phyloP scores from a whole-genome alignment of 257 asterid species.

The Primulina eburnea region DNA sequence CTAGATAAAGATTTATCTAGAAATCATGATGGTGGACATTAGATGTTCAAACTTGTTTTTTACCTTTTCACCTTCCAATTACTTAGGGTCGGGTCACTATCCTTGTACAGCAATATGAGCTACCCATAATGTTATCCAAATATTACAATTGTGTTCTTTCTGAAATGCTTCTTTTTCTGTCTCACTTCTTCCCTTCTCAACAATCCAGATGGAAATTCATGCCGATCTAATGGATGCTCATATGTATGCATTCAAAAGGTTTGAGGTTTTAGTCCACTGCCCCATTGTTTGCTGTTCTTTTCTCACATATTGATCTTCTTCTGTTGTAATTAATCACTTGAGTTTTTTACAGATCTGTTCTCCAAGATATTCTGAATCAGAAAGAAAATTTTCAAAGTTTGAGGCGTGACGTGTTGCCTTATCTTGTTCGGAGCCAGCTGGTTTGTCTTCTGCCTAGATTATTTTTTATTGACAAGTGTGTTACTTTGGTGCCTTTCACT shows the following conservation, averaged over 20 bases:
- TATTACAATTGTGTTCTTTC: slow-evolving; percentile 12
- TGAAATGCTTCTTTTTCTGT: slow-evolving; percentile 5
- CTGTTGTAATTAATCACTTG: slow-evolving; percentile 14
- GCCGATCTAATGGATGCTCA: slow-evolving; percentile 98
- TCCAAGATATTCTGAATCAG: slow-evolving; percentile 79
- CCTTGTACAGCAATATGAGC: slow-evolving; percentile 11
- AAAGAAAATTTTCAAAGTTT: slow-evolving; percentile 76
- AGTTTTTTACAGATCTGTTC: slow-evolving; percentile 52
- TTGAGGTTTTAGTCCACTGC: slow-evolving; percentile 34
- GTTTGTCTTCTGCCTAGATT: slow-evolving; percentile 46
- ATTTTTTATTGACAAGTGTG: neutral
- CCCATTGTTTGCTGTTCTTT: slow-evolving; percentile 23
- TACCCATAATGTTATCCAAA: neutral
- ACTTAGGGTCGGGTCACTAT: slow-evolving; percentile 14
- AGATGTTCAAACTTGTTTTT: neutral
- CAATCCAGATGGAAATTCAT: slow-evolving; percentile 82
- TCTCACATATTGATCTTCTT: slow-evolving; percentile 19
- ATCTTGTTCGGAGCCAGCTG: slow-evolving; percentile 90
- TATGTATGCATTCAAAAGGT: slow-evolving; percentile 99
- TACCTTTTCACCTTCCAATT: slow-evolving; percentile 2
- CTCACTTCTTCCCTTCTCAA: slow-evolving; percentile 22
- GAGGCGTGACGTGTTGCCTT: slow-evolving; percentile 90
- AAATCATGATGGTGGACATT: slow-evolving; percentile 19
- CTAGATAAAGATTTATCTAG: slow-evolving; percentile 8
- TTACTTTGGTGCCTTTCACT: slow-evolving; percentile 1